Evolutionary conservation across 2,329 filamentous ascomycete genomes (phyloP), one percentile per base, ranked within the genome.

Genomic region (Xylaria sp.): DNA sequence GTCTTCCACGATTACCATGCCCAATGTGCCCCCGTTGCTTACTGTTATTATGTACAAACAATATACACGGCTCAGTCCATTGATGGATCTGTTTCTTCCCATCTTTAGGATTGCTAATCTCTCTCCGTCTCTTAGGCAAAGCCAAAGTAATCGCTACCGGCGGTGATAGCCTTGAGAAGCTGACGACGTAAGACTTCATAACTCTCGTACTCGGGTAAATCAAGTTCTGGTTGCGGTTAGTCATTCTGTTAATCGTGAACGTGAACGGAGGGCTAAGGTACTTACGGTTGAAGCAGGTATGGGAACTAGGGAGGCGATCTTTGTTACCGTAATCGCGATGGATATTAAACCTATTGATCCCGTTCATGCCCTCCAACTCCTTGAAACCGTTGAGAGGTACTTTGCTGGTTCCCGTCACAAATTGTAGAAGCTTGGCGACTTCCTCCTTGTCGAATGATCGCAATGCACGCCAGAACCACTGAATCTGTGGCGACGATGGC

Each of bases 211-310:
- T 99, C 95, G 43, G 95, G 95, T 70, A 99, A 87, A 81, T 99
- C 95, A 75, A 99, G 92, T 82, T 99, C 93, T 97, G 77, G 63
- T 47, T 33, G 15, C 23, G 55, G 71, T 84, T 73, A 83, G 78
- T 69, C 50, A 68, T 50, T 12, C 58, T 17, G 55, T 57, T 53
- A 57, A 58, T 17, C 23, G 33, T 38, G 40, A n/a, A 38, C n/a
- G 53, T 15, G 25, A 17, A 40, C n/a, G 53, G n/a, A 23, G 21
- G 42, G 23, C 57, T 47, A 37, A 38, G 15, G 23, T 19, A 90
- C 92, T 90, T 87, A 97, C 93, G 95, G 78, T 99, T 99, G 82
- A 99, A 99, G 83, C 95, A 99, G 67, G 95, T 99, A 78, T 99
- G 96, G 71, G 94, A 97, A 72, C 92, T 96, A 60, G 95, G 95